A percentile compares a stretch with the other conserved stretches of the same genome.
These are phyloP conservation scores for Suillus clintonianus DNA, from an alignment of 768 basidiomycete genomes.

Conservation along the genomic window DNA sequence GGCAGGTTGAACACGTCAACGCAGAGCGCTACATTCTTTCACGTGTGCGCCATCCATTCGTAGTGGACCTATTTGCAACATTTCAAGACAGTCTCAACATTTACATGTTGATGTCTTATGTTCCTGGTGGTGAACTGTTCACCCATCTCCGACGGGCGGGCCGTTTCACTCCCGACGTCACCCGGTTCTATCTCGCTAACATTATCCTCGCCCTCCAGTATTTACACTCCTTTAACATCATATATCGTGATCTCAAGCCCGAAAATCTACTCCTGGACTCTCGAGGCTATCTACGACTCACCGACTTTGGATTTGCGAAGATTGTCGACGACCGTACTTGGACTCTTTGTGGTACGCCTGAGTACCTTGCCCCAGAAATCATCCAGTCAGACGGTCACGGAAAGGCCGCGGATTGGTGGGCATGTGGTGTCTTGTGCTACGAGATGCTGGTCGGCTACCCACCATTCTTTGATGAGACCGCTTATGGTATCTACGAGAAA, in stretches of 20 bases:
- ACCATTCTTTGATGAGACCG: conserved; percentile 98
- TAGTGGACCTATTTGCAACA: conserved; percentile 94
- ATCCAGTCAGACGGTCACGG: conserved; percentile 98
- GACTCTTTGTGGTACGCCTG: conserved; percentile 95
- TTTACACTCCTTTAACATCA: conserved; percentile 94
- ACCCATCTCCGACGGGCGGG: conserved; percentile 93
- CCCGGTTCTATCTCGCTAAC: conserved; percentile 95
- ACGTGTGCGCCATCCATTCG: conserved; percentile 89
- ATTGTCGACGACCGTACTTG: conserved; percentile 97
- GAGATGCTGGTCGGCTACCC: conserved; percentile 99
- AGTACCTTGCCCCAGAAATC: conserved; percentile 98
- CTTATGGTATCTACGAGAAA: conserved; percentile 98
- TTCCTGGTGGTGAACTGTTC: conserved; percentile 97
- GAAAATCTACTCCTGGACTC: conserved; percentile 97
- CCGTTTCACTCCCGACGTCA: conserved; percentile 95
- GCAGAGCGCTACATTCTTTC: conserved; percentile 94
- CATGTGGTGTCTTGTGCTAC: conserved; percentile 93
- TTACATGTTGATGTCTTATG: conserved; percentile 96
- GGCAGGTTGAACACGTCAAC: conserved; percentile 98
- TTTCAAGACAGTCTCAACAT: conserved; percentile 96
- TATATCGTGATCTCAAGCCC: conserved; percentile 98
- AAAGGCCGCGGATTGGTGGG: conserved; percentile 99
- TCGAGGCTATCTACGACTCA: conserved; percentile 90
- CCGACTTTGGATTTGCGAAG: conserved; percentile 98
- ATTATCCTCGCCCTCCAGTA: conserved; percentile 95